phyloP scores from a whole-genome alignment of 768 basidiomycete genomes.

The Daedaleopsis nitida region DNA sequence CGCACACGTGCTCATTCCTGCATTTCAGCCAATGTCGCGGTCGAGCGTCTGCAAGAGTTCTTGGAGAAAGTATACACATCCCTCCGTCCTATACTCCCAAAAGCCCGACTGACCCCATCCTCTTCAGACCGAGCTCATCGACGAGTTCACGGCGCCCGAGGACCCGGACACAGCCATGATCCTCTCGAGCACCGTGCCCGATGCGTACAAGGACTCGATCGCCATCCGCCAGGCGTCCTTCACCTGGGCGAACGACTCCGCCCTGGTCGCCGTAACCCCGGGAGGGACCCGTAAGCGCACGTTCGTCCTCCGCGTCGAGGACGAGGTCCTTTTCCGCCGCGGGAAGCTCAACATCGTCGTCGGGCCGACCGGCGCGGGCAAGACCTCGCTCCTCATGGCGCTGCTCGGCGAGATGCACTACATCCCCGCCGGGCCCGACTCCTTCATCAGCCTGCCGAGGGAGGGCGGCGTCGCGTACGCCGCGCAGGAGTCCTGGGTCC shows the following conservation, averaged over 20 bases:
- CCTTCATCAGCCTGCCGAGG: constrained; percentile 75
- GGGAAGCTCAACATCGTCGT: constrained; percentile 58
- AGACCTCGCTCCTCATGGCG: constrained; percentile 69
- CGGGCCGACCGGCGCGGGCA: constrained; percentile 60
- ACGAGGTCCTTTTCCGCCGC: constrained; percentile 55
- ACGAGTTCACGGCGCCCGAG: constrained; percentile 34
- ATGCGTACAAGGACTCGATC: constrained; percentile 35
- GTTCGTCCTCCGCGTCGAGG: constrained; percentile 54
- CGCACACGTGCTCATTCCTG: background rate
- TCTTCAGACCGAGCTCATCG: constrained; percentile 50
- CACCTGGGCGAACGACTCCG: constrained; percentile 50
- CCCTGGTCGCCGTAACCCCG: constrained; percentile 35
- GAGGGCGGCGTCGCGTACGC: constrained; percentile 74
- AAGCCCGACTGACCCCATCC: background rate
- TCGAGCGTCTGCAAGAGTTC: constrained; percentile 59
- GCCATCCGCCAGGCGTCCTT: constrained; percentile 61
- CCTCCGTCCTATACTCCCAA: background rate
- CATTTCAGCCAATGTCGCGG: constrained; percentile 56
- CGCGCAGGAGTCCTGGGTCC: constrained; percentile 85
- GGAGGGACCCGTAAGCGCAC: constrained; percentile 33
- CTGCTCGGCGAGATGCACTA: constrained; percentile 63
- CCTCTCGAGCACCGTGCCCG: background rate
- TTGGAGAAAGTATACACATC: constrained; percentile 32
- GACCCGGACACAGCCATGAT: constrained; percentile 16
- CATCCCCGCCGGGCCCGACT: constrained; percentile 49